Conservation (phyloP, 2,329 filamentous ascomycete species). For the Hymenoscyphus occultus region DNA sequence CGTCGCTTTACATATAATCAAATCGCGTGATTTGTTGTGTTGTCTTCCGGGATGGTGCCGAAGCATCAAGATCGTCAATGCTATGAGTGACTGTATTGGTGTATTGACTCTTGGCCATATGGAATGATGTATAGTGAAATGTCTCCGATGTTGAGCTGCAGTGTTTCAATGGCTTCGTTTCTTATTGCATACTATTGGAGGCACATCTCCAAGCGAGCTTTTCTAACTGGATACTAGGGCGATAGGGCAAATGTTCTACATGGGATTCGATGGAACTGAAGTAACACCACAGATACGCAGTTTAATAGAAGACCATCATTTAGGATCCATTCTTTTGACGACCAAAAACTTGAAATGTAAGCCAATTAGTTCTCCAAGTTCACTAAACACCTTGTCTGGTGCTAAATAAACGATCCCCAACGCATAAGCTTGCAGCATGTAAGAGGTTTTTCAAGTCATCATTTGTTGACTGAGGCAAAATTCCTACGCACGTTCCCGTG, state of each 20-base stretch:
- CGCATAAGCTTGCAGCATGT: neutral
- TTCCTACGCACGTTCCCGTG: neutral
- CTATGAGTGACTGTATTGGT: neutral
- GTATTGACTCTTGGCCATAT: neutral
- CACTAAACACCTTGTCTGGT: neutral
- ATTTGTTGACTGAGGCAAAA: neutral
- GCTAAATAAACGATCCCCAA: neutral
- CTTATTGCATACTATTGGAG: neutral
- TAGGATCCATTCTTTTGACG: conserved; percentile 82
- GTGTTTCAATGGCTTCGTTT: neutral
- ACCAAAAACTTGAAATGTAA: conserved; percentile 83
- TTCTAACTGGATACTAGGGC: conserved; percentile 11
- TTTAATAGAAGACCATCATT: conserved; percentile 78
- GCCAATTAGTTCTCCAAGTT: neutral
- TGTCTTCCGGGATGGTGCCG: conserved; percentile 6
- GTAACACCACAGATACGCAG: conserved; percentile 79
- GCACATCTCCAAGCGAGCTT: neutral
- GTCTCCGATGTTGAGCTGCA: neutral
- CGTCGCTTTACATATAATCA: conserved; percentile 11
- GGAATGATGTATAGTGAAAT: neutral
- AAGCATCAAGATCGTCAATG: conserved; percentile 4
- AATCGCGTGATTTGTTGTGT: neutral
- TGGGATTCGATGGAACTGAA: conserved; percentile 77
- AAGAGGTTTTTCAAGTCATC: neutral
- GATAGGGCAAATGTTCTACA: conserved; percentile 22